Base-by-base conservation (phyloP, 2,329 filamentous ascomycete species). In the Pyrenophora seminiperda region DNA sequence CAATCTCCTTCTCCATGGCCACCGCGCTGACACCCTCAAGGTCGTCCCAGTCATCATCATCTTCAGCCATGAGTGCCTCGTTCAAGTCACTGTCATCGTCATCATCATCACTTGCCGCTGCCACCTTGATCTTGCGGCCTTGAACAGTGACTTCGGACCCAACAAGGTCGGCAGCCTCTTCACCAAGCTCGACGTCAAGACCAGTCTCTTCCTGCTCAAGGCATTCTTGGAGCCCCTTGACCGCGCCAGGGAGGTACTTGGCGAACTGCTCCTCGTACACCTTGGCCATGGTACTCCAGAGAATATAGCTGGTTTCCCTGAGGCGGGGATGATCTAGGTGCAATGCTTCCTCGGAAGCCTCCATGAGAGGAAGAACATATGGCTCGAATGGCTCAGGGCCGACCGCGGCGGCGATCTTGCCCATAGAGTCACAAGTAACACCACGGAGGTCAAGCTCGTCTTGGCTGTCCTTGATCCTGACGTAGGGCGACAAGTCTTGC, bases 1-100 rank as follows among this genome's bases (percentile, higher is more conserved):
- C 93, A 64, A 97, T 95, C 76, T 99, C 94, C 77, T 97, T 97
- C 81, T 97, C 94, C 65, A 96, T 84, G 18, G 93, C 91, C 47
- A 97, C 84, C 44, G 91, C 91, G 19, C 91, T 95, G 55, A 95
- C 89, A 41, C 90, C 90, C 50, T 85, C 87, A 39, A 95, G 81
- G 63, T 91, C 89, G 63, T 91, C 88, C 83, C 90, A 91, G 54
- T 91, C 90, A 50, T 91, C 90, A 34, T 93, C 89, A 40, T 91
- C 88, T 33, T 91, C 89, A 3, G 85, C 84, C 56, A 88, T 87
- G 36, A 66, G 67, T 46, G 70, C 73, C 38, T 71, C 68, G 44
- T 71, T 71, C 19, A 71, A 56, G 37, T 91, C 89, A 54, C 87
- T 83, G 27, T 84, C 83, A 43, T 85, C 83, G 43, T 85, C 85